A percentile compares a stretch with the other conserved stretches of the same genome.
Evolutionary conservation across 768 basidiomycete species (phyloP).

Genomic region (Stropharia rugosoannulata): DNA sequence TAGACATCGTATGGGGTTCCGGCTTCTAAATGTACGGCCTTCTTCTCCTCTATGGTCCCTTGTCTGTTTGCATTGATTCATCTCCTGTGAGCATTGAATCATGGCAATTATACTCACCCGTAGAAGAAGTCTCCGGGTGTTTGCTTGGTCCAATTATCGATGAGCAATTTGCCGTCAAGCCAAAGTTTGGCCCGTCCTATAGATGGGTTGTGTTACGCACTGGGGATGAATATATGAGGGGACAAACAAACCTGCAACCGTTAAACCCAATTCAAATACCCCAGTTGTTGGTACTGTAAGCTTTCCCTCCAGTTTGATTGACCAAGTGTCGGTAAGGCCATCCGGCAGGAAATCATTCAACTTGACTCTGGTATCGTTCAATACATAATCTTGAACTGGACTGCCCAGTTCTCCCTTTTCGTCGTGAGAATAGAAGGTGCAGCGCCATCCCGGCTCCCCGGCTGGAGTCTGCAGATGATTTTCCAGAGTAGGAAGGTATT

Average conservation of each 20-base stretch:
- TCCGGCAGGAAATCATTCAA: conserved; percentile 65
- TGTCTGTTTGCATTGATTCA: conserved; percentile 33
- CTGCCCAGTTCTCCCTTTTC: conserved; percentile 42
- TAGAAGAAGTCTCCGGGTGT: conserved; percentile 70
- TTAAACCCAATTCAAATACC: conserved; percentile 59
- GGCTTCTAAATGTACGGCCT: conserved; percentile 42
- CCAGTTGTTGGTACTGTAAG: conserved; percentile 48
- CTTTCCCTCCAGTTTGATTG: conserved; percentile 53
- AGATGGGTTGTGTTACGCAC: conserved; percentile 1
- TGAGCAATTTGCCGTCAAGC: conserved; percentile 53
- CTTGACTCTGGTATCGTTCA: conserved; percentile 62
- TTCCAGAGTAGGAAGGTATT: conserved; percentile 71
- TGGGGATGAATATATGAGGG: neutral
- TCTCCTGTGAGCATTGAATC: neutral
- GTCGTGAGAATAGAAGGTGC: conserved; percentile 62
- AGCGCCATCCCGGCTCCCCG: conserved; percentile 62
- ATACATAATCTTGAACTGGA: conserved; percentile 44
- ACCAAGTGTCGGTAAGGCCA: conserved; percentile 54
- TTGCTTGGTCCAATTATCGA: conserved; percentile 75
- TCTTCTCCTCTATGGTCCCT: conserved; percentile 67
- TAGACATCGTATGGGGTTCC: conserved; percentile 48
- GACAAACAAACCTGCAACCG: conserved; percentile 48
- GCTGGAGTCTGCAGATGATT: conserved; percentile 48
- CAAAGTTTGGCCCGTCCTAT: conserved; percentile 62
- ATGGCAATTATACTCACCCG: conserved; percentile 36